Evolutionary conservation across 208 protist species (phyloP).

Genomic region (Tritrichomonas musculus): DNA sequence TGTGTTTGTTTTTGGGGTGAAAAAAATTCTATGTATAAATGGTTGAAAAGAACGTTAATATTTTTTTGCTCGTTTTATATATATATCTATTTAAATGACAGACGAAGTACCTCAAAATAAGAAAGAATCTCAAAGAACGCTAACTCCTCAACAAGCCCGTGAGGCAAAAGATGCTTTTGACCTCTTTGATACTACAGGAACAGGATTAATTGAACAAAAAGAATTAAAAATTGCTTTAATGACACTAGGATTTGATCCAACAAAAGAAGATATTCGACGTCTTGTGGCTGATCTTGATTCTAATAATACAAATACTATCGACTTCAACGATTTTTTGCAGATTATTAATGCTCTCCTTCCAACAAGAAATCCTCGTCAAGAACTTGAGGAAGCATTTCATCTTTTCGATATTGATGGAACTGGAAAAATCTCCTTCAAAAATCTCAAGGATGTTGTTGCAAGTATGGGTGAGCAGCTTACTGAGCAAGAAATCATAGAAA

Average conservation of each 20-base stretch:
- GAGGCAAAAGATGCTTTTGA: constrained; percentile 34
- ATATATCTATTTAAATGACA: no score
- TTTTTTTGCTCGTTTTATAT: no score
- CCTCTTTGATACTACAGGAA: constrained; percentile 25
- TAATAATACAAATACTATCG: constrained; percentile 63
- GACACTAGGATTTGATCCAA: constrained; percentile 94
- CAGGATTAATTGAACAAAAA: constrained; percentile 82
- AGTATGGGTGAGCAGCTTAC: constrained; percentile 30
- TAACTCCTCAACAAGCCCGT: background rate
- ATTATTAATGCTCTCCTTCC: constrained; percentile 55
- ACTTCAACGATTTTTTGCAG: constrained; percentile 68
- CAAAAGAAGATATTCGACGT: constrained; percentile 73
- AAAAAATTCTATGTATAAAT: no score
- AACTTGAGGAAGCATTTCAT: constrained; percentile 26
- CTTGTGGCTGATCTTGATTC: constrained; percentile 69
- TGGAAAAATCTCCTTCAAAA: background rate
- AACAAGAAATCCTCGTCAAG: background rate
- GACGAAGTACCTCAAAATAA: no score
- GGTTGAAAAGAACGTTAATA: no score
- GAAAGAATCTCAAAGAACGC: background rate
- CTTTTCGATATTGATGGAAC: constrained; percentile 16
- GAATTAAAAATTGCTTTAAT: constrained; percentile 98
- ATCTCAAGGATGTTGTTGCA: constrained; percentile 18
- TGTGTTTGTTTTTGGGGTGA: no score
- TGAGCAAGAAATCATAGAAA: constrained; percentile 31